These are phyloP conservation scores for Ophiostoma angusticollis DNA, from an alignment of 2,329 filamentous ascomycete genomes.

Conservation along the genomic window DNA sequence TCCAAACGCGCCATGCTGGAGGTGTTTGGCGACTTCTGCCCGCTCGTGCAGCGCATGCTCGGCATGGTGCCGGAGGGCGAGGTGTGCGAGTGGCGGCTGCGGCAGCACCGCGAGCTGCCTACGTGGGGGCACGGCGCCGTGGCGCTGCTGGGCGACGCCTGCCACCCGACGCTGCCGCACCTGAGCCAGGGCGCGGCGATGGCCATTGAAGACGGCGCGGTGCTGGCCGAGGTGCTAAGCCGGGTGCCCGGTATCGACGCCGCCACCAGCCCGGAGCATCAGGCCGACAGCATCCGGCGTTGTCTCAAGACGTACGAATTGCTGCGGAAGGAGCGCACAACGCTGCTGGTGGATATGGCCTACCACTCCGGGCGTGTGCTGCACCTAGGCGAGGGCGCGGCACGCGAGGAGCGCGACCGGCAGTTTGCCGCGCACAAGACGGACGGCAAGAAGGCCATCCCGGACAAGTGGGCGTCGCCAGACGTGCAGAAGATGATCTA, in stretches of 20 bases:
- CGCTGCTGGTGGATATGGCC: slow-evolving; percentile 40
- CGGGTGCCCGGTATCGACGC: slow-evolving; percentile 21
- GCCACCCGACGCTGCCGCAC: slow-evolving; percentile 56
- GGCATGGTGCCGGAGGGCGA: slow-evolving; percentile 47
- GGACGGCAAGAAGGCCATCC: slow-evolving; percentile 34
- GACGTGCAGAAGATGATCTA: slow-evolving; percentile 57
- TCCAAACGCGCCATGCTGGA: slow-evolving; percentile 48
- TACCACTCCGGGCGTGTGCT: slow-evolving; percentile 38
- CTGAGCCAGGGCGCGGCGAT: slow-evolving; percentile 55
- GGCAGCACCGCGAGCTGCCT: slow-evolving; percentile 42
- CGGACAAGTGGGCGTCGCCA: slow-evolving; percentile 59
- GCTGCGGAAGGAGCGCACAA: slow-evolving; percentile 42
- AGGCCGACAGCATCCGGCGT: slow-evolving; percentile 29
- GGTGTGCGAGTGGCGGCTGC: slow-evolving; percentile 53
- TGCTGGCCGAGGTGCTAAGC: slow-evolving; percentile 40
- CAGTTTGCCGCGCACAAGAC: slow-evolving; percentile 38
- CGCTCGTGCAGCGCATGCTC: slow-evolving; percentile 44
- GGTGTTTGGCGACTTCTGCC: slow-evolving; percentile 50
- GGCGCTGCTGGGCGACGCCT: slow-evolving; percentile 50
- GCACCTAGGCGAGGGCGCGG: slow-evolving; percentile 45
- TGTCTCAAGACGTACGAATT: slow-evolving; percentile 42
- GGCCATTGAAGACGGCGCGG: slow-evolving; percentile 54
- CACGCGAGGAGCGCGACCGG: slow-evolving; percentile 45
- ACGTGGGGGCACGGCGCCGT: slow-evolving; percentile 46
- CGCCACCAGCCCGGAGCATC: background rate